Evolutionary conservation across 495 filamentous ascomycete species (phyloP), one percentile per base, ranked within the genome.

Genomic region (Daldinia concentrica): DNA sequence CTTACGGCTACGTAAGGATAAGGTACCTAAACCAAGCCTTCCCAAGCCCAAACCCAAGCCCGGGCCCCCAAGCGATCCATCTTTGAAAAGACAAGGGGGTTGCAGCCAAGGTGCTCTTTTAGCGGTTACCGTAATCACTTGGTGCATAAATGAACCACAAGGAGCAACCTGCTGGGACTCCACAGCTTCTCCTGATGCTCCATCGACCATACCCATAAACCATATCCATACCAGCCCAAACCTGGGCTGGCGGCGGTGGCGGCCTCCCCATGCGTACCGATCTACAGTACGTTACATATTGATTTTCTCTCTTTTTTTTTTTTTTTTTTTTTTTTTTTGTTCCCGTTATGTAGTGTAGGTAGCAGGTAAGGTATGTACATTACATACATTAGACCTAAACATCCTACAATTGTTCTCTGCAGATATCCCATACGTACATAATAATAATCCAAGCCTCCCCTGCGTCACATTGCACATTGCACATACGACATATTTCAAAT

Each of bases 391-490:
- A 58, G 58, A 58, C 57, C 45, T 64, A 57, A 41, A 60, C 59
- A 60, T 57, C 59, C 27, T 68, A 24, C 64, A 56, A 48, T 65
- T 73, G 64, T 68, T 68, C 70, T 68, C 15, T 73, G 65, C 70
- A 72, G 68, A 62, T 62, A 58, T 54, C 39, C 17, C 41, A 52
- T 65, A 54, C 54, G 55, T 72, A 64, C 60, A 60, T 59, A 60
- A 55, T 59, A 60, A 55, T 41, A 59, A 58, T 19, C 71, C 68
- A 74, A 74, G 72, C 67, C 72, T 74, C 72, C 72, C 67, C 72
- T 74, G 72, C 72, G 72, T 74, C 67, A 71, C 72, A 74, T 74
- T 71, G 72, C 67, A 71, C 72, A 74, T 74, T 71, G 72, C 72
- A 74, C 72, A 61, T 68, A 74, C 62, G 59, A 66, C 62, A 73